A percentile compares a stretch with the other conserved stretches of the same genome.
phyloP scores from a whole-genome alignment of 2,329 filamentous ascomycete species.

The Meredithiella fracta region DNA sequence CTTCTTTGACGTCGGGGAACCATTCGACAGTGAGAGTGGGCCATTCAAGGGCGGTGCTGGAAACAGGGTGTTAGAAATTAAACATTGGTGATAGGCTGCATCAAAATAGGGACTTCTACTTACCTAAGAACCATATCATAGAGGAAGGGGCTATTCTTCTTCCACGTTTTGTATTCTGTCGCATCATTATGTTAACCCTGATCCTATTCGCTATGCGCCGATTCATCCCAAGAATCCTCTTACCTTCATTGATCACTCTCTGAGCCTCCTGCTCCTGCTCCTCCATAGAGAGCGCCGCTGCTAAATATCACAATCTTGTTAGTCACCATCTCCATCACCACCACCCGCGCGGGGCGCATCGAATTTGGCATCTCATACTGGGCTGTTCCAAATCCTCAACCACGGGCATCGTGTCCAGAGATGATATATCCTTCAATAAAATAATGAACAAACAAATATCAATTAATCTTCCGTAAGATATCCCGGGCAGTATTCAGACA shows the following conservation, averaged over 20 bases:
- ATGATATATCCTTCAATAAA: neutral
- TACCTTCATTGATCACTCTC: conserved; percentile 87
- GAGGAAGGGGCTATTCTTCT: conserved; percentile 96
- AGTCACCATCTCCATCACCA: neutral
- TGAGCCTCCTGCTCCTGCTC: conserved; percentile 60
- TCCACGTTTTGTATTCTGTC: conserved; percentile 97
- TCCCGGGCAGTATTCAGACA: neutral
- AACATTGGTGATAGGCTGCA: neutral
- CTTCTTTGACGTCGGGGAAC: conserved; percentile 86
- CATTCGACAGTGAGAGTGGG: conserved; percentile 94
- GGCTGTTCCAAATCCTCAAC: conserved; percentile 12
- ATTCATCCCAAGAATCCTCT: neutral
- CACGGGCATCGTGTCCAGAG: neutral
- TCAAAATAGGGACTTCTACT: conserved; percentile 1
- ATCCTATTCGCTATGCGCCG: neutral
- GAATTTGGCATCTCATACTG: conserved; percentile 1
- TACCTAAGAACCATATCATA: conserved; percentile 92
- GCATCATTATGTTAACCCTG: conserved; percentile 14
- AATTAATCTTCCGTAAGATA: neutral
- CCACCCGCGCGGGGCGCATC: neutral
- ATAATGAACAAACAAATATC: neutral
- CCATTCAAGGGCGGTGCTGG: conserved; percentile 82
- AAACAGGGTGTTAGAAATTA: neutral
- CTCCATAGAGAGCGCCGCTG: conserved; percentile 30
- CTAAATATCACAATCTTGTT: conserved; percentile 13